Conservation (phyloP, 1,139 yeast genomes). For the Zygoascus hellenicus region DNA sequence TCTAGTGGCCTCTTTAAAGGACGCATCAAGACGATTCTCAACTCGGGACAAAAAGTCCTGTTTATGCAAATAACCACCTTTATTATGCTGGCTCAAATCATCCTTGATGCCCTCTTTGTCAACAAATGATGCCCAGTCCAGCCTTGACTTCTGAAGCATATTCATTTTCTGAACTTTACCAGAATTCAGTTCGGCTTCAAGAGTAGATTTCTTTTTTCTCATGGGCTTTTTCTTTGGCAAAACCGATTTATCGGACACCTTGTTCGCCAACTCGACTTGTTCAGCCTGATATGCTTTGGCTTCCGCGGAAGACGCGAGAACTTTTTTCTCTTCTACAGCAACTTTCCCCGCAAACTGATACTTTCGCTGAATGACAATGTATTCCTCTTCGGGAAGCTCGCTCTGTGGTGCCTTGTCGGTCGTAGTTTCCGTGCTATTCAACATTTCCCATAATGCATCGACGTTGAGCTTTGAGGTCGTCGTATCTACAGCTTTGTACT, state of each 20-base stretch:
- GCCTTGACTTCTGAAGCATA: conserved; percentile 83
- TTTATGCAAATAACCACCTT: conserved; percentile 76
- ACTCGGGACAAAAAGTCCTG: conserved; percentile 85
- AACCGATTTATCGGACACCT: conserved; percentile 22
- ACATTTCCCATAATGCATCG: conserved; percentile 49
- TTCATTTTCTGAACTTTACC: conserved; percentile 64
- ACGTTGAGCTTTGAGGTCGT: conserved; percentile 38
- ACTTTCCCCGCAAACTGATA: conserved; percentile 89
- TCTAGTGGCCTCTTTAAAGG: conserved; percentile 54
- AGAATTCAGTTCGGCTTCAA: conserved; percentile 64
- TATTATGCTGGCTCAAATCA: conserved; percentile 71
- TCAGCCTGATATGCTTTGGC: conserved; percentile 67
- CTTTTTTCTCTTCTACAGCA: conserved; percentile 70
- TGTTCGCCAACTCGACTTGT: conserved; percentile 8
- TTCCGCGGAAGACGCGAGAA: conserved; percentile 72
- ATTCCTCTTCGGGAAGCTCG: conserved; percentile 33
- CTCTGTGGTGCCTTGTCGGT: neutral
- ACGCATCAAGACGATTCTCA: conserved; percentile 57
- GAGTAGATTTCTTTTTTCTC: conserved; percentile 62
- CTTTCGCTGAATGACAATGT: conserved; percentile 65
- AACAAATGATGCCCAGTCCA: conserved; percentile 95
- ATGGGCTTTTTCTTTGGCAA: conserved; percentile 34
- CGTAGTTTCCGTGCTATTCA: conserved; percentile 31
- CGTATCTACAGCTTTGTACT: conserved; percentile 18
- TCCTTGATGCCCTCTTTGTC: conserved; percentile 80